Percentiles rank a stretch among this genome's conserved stretches.
Evolutionary conservation across 1,284 basidiomycete species (phyloP).

Genomic region (Apiotrichum siamense): DNA sequence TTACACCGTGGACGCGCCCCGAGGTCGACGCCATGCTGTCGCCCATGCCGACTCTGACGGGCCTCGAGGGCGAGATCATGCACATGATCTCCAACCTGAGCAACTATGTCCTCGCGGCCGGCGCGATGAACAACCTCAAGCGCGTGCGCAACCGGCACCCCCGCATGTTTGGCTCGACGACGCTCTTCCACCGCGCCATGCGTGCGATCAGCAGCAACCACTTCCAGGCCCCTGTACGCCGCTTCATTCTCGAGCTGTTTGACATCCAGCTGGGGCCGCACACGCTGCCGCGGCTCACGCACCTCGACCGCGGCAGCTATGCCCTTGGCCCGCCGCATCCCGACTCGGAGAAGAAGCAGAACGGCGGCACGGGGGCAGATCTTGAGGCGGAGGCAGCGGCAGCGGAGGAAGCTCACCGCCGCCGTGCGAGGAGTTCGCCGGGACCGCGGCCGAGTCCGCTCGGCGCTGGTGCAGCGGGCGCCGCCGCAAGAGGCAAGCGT

Average conservation of each 20-base stretch:
- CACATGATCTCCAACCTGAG: conserved; percentile 87
- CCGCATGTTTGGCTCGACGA: conserved; percentile 64
- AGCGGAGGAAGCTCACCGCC: conserved; percentile 4
- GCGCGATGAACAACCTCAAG: conserved; percentile 78
- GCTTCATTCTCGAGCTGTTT: conserved; percentile 90
- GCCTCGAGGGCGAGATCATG: conserved; percentile 77
- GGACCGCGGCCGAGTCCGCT: conserved; percentile 14
- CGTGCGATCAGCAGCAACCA: conserved; percentile 79
- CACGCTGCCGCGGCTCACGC: conserved; percentile 25
- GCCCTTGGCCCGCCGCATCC: conserved; percentile 4
- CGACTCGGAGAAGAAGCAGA: conserved; percentile 1
- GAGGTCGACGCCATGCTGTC: conserved; percentile 41
- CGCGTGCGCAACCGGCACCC: conserved; percentile 67
- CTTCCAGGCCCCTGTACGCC: conserved; percentile 80
- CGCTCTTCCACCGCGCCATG: conserved; percentile 74
- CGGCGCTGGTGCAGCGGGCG: not conserved
- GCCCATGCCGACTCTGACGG: conserved; percentile 59
- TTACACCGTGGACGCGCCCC: conserved; percentile 64
- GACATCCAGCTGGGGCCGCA: conserved; percentile 58
- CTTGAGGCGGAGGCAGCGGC: not conserved
- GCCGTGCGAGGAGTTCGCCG: conserved; percentile 8
- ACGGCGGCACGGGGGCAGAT: not conserved
- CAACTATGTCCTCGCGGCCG: conserved; percentile 92
- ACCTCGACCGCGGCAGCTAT: conserved; percentile 23
- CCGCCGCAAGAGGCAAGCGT: too few relatives aligned